phyloP scores from a whole-genome alignment of 768 basidiomycete species.

The Rickenella mellea region DNA sequence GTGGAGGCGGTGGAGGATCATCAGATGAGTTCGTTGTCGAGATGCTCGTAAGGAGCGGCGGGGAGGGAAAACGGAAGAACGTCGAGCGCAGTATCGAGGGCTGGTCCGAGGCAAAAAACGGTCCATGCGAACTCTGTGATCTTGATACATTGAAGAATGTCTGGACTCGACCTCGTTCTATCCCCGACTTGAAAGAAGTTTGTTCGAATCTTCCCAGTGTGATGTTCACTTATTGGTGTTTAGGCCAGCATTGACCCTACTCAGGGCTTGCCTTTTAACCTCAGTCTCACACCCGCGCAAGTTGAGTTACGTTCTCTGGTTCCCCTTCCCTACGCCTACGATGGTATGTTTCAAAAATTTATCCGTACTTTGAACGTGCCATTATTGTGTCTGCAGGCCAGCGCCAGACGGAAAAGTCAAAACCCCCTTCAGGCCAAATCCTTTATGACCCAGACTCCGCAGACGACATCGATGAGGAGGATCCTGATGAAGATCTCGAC shows the following conservation, averaged over 20 bases:
- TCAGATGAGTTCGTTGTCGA: slow-evolving; percentile 51
- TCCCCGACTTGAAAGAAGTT: background rate
- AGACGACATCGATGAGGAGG: slow-evolving; percentile 92
- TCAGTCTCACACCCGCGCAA: slow-evolving; percentile 75
- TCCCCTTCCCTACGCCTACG: slow-evolving; percentile 83
- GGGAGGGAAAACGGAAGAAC: slow-evolving; percentile 37
- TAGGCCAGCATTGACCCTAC: slow-evolving; percentile 47
- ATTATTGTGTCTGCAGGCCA: slow-evolving; percentile 22
- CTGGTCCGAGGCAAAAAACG: slow-evolving; percentile 31
- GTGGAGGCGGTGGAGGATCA: slow-evolving; percentile 26
- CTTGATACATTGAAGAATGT: slow-evolving; percentile 44
- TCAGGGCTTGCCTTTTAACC: slow-evolving; percentile 76
- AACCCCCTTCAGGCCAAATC: slow-evolving; percentile 41
- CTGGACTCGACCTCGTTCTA: slow-evolving; percentile 23
- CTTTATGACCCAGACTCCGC: slow-evolving; percentile 89
- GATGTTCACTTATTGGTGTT: slow-evolving; percentile 4
- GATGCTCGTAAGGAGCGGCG: slow-evolving; percentile 38
- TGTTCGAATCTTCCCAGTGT: background rate
- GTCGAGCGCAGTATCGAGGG: slow-evolving; percentile 58
- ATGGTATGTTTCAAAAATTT: slow-evolving; percentile 39
- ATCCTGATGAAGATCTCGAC: slow-evolving; percentile 91
- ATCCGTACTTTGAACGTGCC: background rate
- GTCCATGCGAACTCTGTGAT: slow-evolving; percentile 37
- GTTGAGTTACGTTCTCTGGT: slow-evolving; percentile 72
- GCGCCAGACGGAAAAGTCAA: slow-evolving; percentile 12